Conservation (phyloP, 1,284 basidiomycete species). For the Microbotryomycetes sp. region DNA sequence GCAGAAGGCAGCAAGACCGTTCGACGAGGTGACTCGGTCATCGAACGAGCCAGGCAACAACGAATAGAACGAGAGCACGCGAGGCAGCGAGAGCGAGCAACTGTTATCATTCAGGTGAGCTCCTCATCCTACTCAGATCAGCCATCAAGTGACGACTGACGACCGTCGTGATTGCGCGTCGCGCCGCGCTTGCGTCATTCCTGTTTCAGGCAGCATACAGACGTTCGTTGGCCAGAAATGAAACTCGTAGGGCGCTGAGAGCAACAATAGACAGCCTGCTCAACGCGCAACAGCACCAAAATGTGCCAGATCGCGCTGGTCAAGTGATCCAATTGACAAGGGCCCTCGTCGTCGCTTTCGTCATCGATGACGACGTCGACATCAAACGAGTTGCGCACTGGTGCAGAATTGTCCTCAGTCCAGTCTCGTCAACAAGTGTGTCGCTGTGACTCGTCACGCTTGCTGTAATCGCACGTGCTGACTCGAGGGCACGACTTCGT, state of each 20-base stretch:
- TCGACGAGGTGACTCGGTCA: slow-evolving; percentile 53
- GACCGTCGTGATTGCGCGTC: not conserved
- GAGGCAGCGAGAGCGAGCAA: slow-evolving; percentile 54
- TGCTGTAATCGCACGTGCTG: slow-evolving; percentile 46
- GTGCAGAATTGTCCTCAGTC: slow-evolving; percentile 47
- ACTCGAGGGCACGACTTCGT: slow-evolving; percentile 1
- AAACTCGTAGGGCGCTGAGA: slow-evolving; percentile 48
- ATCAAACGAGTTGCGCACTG: slow-evolving; percentile 48
- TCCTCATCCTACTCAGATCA: slow-evolving; percentile 43
- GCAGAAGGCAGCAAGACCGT: slow-evolving; percentile 50
- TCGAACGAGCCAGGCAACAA: slow-evolving; percentile 56
- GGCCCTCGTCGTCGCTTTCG: slow-evolving; percentile 25
- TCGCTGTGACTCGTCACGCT: not conserved
- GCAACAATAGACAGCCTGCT: slow-evolving; percentile 47
- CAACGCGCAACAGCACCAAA: slow-evolving; percentile 1
- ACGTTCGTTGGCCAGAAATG: slow-evolving; percentile 37
- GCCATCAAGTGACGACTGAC: not conserved
- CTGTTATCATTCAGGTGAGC: slow-evolving; percentile 59
- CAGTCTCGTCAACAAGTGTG: not conserved
- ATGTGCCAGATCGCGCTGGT: not conserved
- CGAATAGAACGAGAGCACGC: slow-evolving; percentile 55
- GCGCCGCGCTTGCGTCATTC: not conserved
- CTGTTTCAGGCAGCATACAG: slow-evolving; percentile 7
- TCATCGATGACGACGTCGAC: slow-evolving; percentile 26
- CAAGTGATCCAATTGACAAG: slow-evolving; percentile 21